Percentiles rank a stretch among this genome's conserved stretches.
Evolutionary conservation across 192 early-diverging fungal genomes (phyloP).

Genomic region (Kickxella alabastrina): DNA sequence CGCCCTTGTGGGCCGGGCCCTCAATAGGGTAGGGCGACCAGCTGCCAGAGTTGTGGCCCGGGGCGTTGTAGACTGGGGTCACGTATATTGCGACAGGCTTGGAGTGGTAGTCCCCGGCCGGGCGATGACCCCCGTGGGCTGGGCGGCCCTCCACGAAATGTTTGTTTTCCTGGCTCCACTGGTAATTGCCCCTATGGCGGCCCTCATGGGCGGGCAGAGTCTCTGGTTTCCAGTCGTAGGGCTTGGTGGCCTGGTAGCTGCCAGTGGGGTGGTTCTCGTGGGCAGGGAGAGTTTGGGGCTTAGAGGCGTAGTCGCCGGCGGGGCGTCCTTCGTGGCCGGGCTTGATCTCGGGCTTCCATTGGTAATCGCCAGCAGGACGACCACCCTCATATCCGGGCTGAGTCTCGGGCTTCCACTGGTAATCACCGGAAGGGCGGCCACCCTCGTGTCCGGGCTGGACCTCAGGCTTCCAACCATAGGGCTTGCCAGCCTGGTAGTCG

Average conservation of each 20-base stretch:
- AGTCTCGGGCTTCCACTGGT: not conserved
- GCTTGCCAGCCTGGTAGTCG: constrained; percentile 3
- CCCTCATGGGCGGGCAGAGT: not conserved
- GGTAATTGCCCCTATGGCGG: not conserved
- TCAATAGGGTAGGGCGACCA: too few relatives aligned
- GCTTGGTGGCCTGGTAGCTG: not conserved
- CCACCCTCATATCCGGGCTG: constrained; percentile 14
- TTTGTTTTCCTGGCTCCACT: not conserved
- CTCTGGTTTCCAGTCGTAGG: too few relatives aligned
- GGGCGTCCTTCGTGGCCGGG: constrained; percentile 1
- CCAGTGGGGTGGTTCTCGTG: constrained; percentile 1
- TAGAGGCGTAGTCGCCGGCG: not conserved
- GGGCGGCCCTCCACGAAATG: not conserved
- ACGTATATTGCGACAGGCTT: constrained; percentile 9
- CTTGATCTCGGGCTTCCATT: not conserved
- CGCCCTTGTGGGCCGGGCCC: too few relatives aligned
- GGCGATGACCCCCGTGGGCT: constrained; percentile 4
- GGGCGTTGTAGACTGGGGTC: constrained; percentile 4
- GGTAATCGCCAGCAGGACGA: not conserved
- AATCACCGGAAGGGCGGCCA: constrained; percentile 8
- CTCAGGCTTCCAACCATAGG: not conserved
- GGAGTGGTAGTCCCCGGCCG: not conserved
- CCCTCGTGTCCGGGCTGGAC: constrained; percentile 9
- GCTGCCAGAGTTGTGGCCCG: too few relatives aligned
- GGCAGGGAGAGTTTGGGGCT: constrained; percentile 12